Conservation (phyloP, 2,329 filamentous ascomycete species). For the Colletotrichum musae region DNA sequence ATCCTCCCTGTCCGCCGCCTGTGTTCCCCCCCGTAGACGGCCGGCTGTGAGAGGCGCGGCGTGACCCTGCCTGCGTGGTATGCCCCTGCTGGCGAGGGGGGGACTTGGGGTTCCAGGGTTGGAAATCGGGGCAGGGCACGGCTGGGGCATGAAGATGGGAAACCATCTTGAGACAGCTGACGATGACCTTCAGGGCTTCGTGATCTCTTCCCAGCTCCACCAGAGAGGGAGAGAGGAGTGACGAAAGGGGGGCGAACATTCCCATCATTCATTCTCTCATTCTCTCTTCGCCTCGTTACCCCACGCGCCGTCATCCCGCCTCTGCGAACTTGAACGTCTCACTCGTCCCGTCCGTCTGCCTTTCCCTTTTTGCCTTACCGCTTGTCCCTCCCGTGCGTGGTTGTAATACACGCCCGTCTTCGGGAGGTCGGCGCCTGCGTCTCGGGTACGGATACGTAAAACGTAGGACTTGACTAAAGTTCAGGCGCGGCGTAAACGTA, state of each 20-base stretch:
- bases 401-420: not conserved
- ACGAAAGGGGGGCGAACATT: slow-evolving; percentile 33
- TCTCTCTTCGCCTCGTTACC: slow-evolving; percentile 19
- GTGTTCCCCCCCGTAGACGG: too few species aligned
- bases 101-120: slow-evolving; percentile 10
- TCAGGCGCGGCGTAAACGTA: slow-evolving; percentile 18
- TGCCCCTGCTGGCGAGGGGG: slow-evolving; percentile 27
- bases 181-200: slow-evolving; percentile 21
- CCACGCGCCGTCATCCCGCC: slow-evolving; percentile 26
- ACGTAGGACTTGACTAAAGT: not conserved
- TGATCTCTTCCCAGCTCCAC: slow-evolving; percentile 33
- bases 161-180: slow-evolving; percentile 39
- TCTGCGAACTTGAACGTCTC: slow-evolving; percentile 17
- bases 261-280: slow-evolving; percentile 1
- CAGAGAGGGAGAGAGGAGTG: slow-evolving; percentile 13
- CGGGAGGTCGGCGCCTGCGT: not conserved
- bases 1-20: not conserved
- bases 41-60: slow-evolving; percentile 7
- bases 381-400: slow-evolving; percentile 5
- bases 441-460: slow-evolving; percentile 7
- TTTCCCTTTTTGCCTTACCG: not conserved
- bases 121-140: slow-evolving; percentile 27
- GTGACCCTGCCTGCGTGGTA: slow-evolving; percentile 1
- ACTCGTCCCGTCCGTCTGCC: slow-evolving; percentile 7
- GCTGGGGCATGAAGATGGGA: slow-evolving; percentile 35